Base-by-base conservation (phyloP, 208 protist genomes). In the Leishmania arabica region DNA sequence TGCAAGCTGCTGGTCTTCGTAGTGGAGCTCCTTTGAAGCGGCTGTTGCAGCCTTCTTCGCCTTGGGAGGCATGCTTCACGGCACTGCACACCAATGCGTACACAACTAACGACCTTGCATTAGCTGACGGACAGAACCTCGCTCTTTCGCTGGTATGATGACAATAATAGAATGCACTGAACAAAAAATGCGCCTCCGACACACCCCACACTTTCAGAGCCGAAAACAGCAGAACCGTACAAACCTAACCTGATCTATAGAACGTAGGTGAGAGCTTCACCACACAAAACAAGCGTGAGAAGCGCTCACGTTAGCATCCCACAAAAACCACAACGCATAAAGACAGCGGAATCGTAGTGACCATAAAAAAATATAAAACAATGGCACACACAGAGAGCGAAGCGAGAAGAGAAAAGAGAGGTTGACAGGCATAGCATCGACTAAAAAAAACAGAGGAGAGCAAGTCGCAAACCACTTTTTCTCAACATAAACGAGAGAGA, bases 1-100 rank as follows among this genome's bases (percentile, higher is more conserved):
- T 60, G 66, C 88, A 1, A 97, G 53, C 75, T 89, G 85, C 73
- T 95, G 90, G 2, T 95, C 91, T 68, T 93, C 93, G 70, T 93
- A 92, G 60, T 85, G 79, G 11, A 89, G 54, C 5, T 87, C 88
- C 47, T 79, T 92, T 5, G 89, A 74, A 24, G 74, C 62, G 11
- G 62, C 81, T 49, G 66, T 81, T 31, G 79, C 3, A 2, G 66
- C 78, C 49, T 90, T 90, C 70, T 83, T 87, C 31, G 64, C 56
- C 66, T 84, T 84, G 0, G 81, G 76, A 21, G 81, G 81, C 81
- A 84, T 80, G 4, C 1, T 62, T 54, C 19, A 24, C 19, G 21
- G 21, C 45, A 53, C 13, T 71, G 19, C 24, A n/a, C 15, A 9
- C 9, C 34, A 47, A n/a, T n/a, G 19, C 2, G 19, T 19, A 68